Evolutionary conservation across 2,329 filamentous ascomycete genomes (phyloP).

Genomic region (Fusarium fujikuroi): DNA sequence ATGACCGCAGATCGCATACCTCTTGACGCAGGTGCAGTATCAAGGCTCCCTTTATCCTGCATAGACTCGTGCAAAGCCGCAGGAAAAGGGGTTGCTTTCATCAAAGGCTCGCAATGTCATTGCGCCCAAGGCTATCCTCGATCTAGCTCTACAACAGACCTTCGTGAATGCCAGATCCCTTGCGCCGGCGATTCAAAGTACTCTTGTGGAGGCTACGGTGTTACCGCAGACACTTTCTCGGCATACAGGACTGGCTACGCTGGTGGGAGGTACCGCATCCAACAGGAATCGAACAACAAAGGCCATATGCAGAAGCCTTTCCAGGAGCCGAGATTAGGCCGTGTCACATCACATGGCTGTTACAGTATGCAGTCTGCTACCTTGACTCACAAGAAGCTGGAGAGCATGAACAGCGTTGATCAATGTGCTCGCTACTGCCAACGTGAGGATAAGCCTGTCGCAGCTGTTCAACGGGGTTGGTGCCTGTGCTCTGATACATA

Average conservation of each 20-base stretch:
- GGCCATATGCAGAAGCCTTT: neutral
- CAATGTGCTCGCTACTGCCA: neutral
- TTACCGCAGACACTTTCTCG: neutral
- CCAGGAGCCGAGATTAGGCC: accelerated
- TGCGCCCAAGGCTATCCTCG: constrained; percentile 7
- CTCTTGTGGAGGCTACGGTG: neutral
- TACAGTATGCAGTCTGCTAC: neutral
- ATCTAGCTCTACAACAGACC: accelerated
- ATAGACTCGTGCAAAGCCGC: neutral
- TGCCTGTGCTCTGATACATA: constrained; percentile 14
- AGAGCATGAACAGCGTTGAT: neutral
- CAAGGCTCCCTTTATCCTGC: neutral
- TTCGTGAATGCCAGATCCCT: neutral
- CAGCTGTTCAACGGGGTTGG: neutral
- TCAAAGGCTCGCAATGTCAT: neutral
- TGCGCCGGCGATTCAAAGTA: neutral
- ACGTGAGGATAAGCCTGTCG: neutral
- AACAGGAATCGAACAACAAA: neutral
- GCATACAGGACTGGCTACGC: neutral
- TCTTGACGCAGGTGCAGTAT: accelerated
- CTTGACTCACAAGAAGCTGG: too few species aligned
- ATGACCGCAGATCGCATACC: neutral
- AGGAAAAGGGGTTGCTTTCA: neutral
- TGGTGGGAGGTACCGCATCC: neutral
- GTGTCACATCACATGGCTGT: constrained; percentile 5